Percentiles rank a stretch among this genome's conserved stretches.
Conservation (phyloP, 495 filamentous ascomycete genomes). For the Xylona heveae region DNA sequence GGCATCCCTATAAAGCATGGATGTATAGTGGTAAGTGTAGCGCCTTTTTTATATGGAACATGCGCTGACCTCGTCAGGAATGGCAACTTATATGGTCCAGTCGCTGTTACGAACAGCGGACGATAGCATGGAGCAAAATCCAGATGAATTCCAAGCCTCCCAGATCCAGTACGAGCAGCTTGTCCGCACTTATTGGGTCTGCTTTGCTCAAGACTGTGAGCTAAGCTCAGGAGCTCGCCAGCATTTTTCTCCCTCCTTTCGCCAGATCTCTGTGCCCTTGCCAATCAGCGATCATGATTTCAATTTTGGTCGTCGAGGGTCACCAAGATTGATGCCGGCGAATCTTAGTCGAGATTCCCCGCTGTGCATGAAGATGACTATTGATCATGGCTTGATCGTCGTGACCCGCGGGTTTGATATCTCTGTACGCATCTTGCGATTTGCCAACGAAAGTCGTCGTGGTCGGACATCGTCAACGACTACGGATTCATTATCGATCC, state of each 20-base stretch:
- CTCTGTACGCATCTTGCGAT: conserved; percentile 22
- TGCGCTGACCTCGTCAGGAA: conserved; percentile 16
- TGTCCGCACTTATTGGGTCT: conserved; percentile 24
- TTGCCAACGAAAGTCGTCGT: conserved; percentile 22
- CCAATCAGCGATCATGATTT: conserved; percentile 23
- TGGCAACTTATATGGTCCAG: conserved; percentile 27
- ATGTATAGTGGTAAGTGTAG: conserved; percentile 22
- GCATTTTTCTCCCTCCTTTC: conserved; percentile 23
- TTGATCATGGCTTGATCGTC: conserved; percentile 20
- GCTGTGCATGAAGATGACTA: conserved; percentile 12
- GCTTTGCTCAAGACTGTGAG: conserved; percentile 24
- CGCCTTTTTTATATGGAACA: conserved; percentile 1
- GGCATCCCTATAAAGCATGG: conserved; percentile 23
- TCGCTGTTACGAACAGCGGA: conserved; percentile 23
- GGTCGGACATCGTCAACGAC: conserved; percentile 9
- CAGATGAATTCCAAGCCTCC: conserved; percentile 19
- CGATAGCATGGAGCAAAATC: conserved; percentile 21
- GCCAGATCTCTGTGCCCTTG: conserved; percentile 21
- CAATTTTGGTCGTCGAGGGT: conserved; percentile 14
- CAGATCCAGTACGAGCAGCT: conserved; percentile 24
- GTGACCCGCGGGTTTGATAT: conserved; percentile 24
- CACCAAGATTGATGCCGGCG: conserved; percentile 17
- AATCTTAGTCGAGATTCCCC: too few species aligned
- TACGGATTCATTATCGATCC: conserved; percentile 7
- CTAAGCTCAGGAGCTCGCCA: conserved; percentile 23